Base-by-base conservation (phyloP, 371 early-diverging fungal species). In the Apophysomyces ossiformis region DNA sequence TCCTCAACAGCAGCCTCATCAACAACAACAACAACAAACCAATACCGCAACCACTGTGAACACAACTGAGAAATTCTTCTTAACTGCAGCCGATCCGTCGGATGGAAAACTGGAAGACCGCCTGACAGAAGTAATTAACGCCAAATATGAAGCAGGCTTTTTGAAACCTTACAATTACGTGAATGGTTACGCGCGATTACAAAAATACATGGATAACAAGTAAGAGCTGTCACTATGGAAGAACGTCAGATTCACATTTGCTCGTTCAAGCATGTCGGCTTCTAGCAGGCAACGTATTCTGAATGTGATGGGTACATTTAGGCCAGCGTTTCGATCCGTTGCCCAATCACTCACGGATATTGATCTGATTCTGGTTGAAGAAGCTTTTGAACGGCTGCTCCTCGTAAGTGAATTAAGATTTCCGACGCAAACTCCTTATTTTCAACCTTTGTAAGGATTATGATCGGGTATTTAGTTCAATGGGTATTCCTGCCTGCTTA, bases 81-180 rank as follows among this genome's bases (percentile, higher is more conserved):
- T 95, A 57, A 94, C 93, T 2, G 94, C 94, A 0, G 95, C 96
- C 0, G 92, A 96, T 74, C 95, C 95, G 0, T 83, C 85, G 5
- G 95, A 94, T 70, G 92, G 91, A 18, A 85, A 91, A 37, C 79
- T 86, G 15, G 92, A 92, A 72, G 95, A 93, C 65, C 89, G 93
- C 57, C 76, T 95, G 67, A 92, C 88, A 16, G 91, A 95, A 69
- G 91, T 95, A 16, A 92, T 96, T 73, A 90, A 90, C 65, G 94
- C 95, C 43, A 97, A 97, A 77, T 94, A 92, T 64, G 93, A 95
- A 67, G 95, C 96, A 2, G 97, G 97, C 0, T 85, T 95, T 64
- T 74, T 97, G 58, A 94, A 93, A 69, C 97, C 97, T 1, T 95
- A 93, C 85, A 94, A 96, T 77, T 95, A 96, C 78, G 93, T 93